phyloP scores from a whole-genome alignment of 2,329 filamentous ascomycete genomes.

The Paracoccidioides brasiliensis region DNA sequence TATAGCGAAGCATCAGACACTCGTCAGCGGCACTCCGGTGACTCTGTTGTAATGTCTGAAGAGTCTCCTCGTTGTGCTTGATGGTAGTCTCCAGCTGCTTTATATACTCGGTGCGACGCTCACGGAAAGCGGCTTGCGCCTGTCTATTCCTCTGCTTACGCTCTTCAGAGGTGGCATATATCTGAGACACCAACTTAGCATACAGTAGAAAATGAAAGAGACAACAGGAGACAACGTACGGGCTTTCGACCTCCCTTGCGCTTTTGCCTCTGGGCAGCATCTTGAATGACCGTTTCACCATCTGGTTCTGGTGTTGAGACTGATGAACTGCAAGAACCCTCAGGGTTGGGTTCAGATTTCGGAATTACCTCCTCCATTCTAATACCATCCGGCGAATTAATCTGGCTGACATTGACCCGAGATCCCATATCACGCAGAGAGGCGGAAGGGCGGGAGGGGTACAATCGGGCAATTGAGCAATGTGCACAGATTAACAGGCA shows the following conservation, averaged over 20 bases:
- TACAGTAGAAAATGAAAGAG: constrained; percentile 6
- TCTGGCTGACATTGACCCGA: constrained; percentile 28
- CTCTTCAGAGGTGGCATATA: constrained; percentile 97
- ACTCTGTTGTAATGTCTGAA: constrained; percentile 84
- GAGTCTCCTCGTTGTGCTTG: constrained; percentile 87
- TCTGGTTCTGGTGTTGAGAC: constrained; percentile 36
- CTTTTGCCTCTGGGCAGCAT: constrained; percentile 53
- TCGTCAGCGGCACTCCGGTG: constrained; percentile 92
- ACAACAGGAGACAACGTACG: constrained; percentile 42
- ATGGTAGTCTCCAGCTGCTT: constrained; percentile 97
- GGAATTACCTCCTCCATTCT: constrained; percentile 28
- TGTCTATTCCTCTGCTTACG: constrained; percentile 95
- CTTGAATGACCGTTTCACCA: constrained; percentile 27
- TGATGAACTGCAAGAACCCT: constrained; percentile 32
- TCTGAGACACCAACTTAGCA: constrained; percentile 43
- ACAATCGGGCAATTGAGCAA: neutral
- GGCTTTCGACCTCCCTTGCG: constrained; percentile 96
- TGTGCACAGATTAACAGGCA: neutral
- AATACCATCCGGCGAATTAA: constrained; percentile 27
- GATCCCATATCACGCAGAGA: constrained; percentile 27
- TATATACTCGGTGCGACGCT: constrained; percentile 96
- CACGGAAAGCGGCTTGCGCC: constrained; percentile 92
- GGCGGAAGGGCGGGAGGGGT: neutral
- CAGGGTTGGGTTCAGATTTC: constrained; percentile 29
- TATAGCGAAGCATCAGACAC: constrained; percentile 95